phyloP scores from a whole-genome alignment of 768 basidiomycete species.

The Suillus lakei region DNA sequence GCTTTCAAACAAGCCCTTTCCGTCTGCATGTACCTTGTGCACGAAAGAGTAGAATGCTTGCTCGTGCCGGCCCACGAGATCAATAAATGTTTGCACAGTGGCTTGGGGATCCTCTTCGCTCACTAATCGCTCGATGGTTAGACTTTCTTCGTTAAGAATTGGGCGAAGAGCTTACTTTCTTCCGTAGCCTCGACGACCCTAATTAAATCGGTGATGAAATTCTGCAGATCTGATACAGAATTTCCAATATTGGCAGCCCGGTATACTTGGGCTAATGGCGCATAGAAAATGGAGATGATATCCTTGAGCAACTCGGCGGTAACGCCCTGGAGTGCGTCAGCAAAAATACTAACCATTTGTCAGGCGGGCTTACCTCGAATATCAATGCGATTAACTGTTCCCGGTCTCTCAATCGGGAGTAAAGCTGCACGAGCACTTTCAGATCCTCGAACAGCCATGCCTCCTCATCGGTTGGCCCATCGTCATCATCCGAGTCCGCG shows the following conservation, averaged over 20 bases:
- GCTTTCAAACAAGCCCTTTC: constrained; percentile 89
- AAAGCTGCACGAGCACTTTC: constrained; percentile 76
- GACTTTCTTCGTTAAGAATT: constrained; percentile 1
- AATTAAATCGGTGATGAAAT: constrained; percentile 94
- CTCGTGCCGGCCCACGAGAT: constrained; percentile 92
- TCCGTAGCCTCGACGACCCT: constrained; percentile 91
- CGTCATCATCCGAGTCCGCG: constrained; percentile 89
- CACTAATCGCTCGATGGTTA: constrained; percentile 47
- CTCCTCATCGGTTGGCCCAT: constrained; percentile 92
- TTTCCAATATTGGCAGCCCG: constrained; percentile 96
- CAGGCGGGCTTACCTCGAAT: constrained; percentile 74
- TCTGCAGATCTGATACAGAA: constrained; percentile 89
- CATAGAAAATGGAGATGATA: constrained; percentile 98
- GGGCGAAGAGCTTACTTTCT: constrained; percentile 63
- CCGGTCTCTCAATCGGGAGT: constrained; percentile 81
- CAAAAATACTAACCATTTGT: background rate
- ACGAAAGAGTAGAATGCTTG: constrained; percentile 96
- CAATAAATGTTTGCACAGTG: constrained; percentile 93
- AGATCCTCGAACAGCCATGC: constrained; percentile 97
- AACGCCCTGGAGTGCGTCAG: constrained; percentile 63
- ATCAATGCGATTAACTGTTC: constrained; percentile 92
- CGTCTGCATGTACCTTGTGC: constrained; percentile 98
- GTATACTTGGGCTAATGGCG: constrained; percentile 96
- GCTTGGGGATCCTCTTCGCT: constrained; percentile 80
- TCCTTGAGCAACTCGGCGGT: constrained; percentile 96